Percentiles rank a stretch among this genome's conserved stretches.
These are phyloP conservation scores for Cyberlindnera misumaiensis DNA, from an alignment of 805 yeast genomes.

Conservation along the genomic window DNA sequence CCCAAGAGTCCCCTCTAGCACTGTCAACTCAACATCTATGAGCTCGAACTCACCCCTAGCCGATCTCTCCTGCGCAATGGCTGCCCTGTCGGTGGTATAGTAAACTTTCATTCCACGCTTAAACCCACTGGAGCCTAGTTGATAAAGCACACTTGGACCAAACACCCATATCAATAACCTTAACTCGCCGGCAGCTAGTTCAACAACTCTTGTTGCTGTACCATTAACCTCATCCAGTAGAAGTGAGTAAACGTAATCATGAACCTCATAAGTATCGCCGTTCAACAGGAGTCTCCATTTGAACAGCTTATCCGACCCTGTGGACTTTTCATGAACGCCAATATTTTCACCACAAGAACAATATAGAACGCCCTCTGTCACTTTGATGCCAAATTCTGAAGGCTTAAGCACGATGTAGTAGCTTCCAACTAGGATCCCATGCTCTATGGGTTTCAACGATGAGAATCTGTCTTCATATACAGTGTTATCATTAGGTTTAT, in stretches of 20 bases:
- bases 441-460: slow-evolving; percentile 35
- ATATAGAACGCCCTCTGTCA: not conserved
- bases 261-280: slow-evolving; percentile 31
- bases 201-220: slow-evolving; percentile 33
- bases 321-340: slow-evolving; percentile 34
- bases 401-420: slow-evolving; percentile 36
- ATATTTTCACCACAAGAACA: slow-evolving; percentile 29
- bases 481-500: slow-evolving; percentile 47
- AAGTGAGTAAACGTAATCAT: slow-evolving; percentile 30
- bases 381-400: slow-evolving; percentile 1
- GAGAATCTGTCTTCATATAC: slow-evolving; percentile 29
- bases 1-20: slow-evolving; percentile 25
- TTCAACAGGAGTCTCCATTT: slow-evolving; percentile 51
- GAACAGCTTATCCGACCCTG: slow-evolving; percentile 32
- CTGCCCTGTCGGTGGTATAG: slow-evolving; percentile 29
- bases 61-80: slow-evolving; percentile 23
- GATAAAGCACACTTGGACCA: slow-evolving; percentile 32
- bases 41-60: slow-evolving; percentile 35
- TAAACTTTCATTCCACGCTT: slow-evolving; percentile 37
- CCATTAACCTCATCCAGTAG: slow-evolving; percentile 38
- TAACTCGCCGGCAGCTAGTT: slow-evolving; percentile 18
- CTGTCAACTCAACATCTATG: slow-evolving; percentile 27
- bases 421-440: slow-evolving; percentile 46
- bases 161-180: slow-evolving; percentile 42
- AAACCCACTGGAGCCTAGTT: slow-evolving; percentile 5